Evolutionary conservation across 176 grass and related monocot species (phyloP), one percentile per base, ranked within the genome.

Genomic region (Oryza coarctata): DNA sequence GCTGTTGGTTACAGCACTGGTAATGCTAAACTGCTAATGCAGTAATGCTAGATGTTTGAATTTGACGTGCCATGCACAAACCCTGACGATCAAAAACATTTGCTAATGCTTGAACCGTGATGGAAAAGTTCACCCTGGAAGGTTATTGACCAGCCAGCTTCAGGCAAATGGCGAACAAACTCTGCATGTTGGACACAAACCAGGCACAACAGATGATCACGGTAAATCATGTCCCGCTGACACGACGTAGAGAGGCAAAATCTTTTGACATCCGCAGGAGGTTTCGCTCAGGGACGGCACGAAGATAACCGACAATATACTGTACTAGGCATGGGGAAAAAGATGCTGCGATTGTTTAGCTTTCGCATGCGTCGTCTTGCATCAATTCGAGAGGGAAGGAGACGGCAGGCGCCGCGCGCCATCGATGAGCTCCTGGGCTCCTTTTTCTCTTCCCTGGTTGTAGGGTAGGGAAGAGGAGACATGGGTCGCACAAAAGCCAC

Each of bases 341-440:
- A 55, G 63, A 33, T 29, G 7, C 27, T 14, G 31, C 14, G 0
- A 10, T 57, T 12, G 55, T 25, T 60, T 60, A 18, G 49, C 34
- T 68, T 68, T 20, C 30, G 60, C 80, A 66, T 10, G 74, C 67
- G 44, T 0, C 3, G 0, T 58, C 55, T 58, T 57, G 80, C 22
- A 34, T 28, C 14, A n/a, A 7, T 27, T 80, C 43, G 3, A 40
- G 29, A 13, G 44, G 40, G 28, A 13, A 18, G 29, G 34, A 23
- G 2, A n/a, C 10, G 35, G 0, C 22, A 41, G 63, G 28, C 14
- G 40, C 26, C 34, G 60, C 20, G 52, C 52, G 52, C 75, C 47
- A 75, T 88, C 0, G 35, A 36, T 71, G 70, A 80, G n/a, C n/a
- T n/a, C n/a, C n/a, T 84, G 81, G n/a, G 41, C 15, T 65, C 35